Evolutionary conservation across 495 filamentous ascomycete genomes (phyloP).

Genomic region (Ramalina intermedia): DNA sequence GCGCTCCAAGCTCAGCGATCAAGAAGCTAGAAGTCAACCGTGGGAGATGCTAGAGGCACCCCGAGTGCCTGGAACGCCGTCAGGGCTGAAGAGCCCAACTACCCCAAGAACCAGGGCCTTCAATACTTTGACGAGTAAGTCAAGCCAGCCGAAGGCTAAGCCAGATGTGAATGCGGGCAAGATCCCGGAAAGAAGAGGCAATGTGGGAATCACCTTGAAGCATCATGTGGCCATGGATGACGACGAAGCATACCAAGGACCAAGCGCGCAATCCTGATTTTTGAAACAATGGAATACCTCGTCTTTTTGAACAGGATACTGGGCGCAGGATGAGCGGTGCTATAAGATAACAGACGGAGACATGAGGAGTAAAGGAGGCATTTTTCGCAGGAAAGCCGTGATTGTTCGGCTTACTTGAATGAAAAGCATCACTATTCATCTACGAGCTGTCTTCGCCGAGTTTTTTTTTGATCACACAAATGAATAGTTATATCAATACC

Average conservation of each 20-base stretch:
- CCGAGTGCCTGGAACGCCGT: slow-evolving; percentile 10
- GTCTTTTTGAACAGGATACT: too few species aligned
- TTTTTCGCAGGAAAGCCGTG: too few species aligned
- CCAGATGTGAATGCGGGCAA: neutral
- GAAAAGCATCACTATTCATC: too few species aligned
- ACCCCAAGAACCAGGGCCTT: slow-evolving; percentile 31
- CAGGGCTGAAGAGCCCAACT: slow-evolving; percentile 20
- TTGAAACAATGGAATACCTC: too few species aligned
- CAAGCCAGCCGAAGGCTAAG: slow-evolving; percentile 1
- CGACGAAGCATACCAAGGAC: slow-evolving; percentile 12
- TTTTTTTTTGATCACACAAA: too few species aligned
- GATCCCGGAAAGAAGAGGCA: slow-evolving; percentile 1
- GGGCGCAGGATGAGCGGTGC: too few species aligned
- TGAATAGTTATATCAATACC: too few species aligned
- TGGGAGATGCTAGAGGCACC: slow-evolving; percentile 16
- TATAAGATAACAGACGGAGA: too few species aligned
- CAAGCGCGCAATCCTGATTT: neutral
- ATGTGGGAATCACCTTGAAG: slow-evolving; percentile 10
- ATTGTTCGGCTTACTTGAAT: too few species aligned
- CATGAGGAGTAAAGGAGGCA: too few species aligned
- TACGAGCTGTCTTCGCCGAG: too few species aligned
- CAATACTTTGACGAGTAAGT: slow-evolving; percentile 18
- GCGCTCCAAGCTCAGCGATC: slow-evolving; percentile 4
- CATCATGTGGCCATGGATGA: slow-evolving; percentile 17
- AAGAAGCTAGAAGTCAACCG: slow-evolving; percentile 5